Evolutionary conservation across 306 rosid genomes (phyloP).

Genomic region (Echinosophora koreensis): DNA sequence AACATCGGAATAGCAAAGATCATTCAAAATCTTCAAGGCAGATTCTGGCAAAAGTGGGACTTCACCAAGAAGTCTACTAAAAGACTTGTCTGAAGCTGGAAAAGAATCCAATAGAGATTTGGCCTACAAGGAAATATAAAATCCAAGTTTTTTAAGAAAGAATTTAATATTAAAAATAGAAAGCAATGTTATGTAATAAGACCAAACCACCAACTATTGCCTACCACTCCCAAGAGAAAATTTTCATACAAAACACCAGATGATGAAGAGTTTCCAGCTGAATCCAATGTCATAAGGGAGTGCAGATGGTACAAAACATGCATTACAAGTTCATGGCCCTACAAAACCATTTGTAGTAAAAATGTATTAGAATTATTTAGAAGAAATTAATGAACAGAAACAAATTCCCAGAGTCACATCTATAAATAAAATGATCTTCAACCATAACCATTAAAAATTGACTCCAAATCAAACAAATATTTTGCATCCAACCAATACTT

Average conservation of each 20-base stretch:
- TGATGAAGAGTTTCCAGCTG: conserved; percentile 66
- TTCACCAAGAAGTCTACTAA: conserved; percentile 95
- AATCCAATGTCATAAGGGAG: conserved; percentile 63
- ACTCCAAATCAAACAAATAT: conserved; percentile 16
- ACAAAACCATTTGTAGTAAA: conserved; percentile 49
- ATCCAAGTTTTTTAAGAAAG: conserved; percentile 38
- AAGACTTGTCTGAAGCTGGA: conserved; percentile 94
- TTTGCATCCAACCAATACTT: conserved; percentile 12
- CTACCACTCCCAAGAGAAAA: conserved; percentile 89
- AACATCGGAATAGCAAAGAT: conserved; percentile 82
- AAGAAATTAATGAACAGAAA: conserved; percentile 33
- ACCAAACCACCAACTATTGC: conserved; percentile 48
- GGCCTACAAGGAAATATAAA: conserved; percentile 62
- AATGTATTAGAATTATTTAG: conserved; percentile 36
- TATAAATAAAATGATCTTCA: conserved; percentile 18
- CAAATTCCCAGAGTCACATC: conserved; percentile 14
- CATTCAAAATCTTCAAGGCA: conserved; percentile 70
- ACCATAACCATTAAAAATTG: conserved; percentile 21
- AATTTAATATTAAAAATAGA: conserved; percentile 20
- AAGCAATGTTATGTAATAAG: conserved; percentile 18
- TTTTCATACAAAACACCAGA: conserved; percentile 76
- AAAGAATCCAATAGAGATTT: conserved; percentile 81
- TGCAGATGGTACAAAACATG: conserved; percentile 90
- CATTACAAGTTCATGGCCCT: conserved; percentile 96
- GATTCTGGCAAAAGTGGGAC: conserved; percentile 90